Base-by-base conservation (phyloP, 2,329 filamentous ascomycete species). In the Mycosphaerella sp. region DNA sequence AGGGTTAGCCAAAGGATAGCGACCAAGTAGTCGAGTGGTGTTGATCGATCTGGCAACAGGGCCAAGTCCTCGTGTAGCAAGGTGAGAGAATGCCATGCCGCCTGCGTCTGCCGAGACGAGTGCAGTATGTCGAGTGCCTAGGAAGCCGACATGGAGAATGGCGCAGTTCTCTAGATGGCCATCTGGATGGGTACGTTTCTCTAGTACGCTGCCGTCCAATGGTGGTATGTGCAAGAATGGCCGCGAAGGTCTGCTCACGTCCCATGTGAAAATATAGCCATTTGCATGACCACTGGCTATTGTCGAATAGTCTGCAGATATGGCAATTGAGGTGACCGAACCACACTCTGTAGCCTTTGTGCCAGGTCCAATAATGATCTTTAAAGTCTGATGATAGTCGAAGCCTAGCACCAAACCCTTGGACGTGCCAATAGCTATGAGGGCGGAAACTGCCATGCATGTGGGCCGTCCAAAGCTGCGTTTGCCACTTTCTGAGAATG, bases 1-100 rank as follows among this genome's bases (percentile, higher is more conserved):
- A n/a, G 78, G 73, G 12, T 81, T 75, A 12, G 82, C 76, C 56
- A 87, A 79, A 0, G 91, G 91, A 71, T 98, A 98, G 45, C 93
- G 81, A 6, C 94, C 93, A 5, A 98, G 73, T 54, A 98, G 90
- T 53, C 94, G 80, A 2, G 87, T 91, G 0, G 89, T 95, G 71
- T 89, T 95, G 41, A 98, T 86, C 0, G 82, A 85, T 51, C 93
- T 81, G 5, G 86, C 89, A 17, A 98, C 78, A 18, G 89, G 80
- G 3, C 93, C 93, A 34, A 94, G 85, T 1, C 93, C 94, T 62
- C 94, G 79, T 8, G 89, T 95, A 8, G 93, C 94, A 8, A 98
- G 79, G 70, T 98, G 94, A 2, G 93, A 96, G 68, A 98, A 98
- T 0, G 93, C 91, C 94, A 98, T 98, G 16, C 94, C 93, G 43